Base-by-base conservation (phyloP, 202 grass and related monocot species). In the Sporobolus alterniflorus region DNA sequence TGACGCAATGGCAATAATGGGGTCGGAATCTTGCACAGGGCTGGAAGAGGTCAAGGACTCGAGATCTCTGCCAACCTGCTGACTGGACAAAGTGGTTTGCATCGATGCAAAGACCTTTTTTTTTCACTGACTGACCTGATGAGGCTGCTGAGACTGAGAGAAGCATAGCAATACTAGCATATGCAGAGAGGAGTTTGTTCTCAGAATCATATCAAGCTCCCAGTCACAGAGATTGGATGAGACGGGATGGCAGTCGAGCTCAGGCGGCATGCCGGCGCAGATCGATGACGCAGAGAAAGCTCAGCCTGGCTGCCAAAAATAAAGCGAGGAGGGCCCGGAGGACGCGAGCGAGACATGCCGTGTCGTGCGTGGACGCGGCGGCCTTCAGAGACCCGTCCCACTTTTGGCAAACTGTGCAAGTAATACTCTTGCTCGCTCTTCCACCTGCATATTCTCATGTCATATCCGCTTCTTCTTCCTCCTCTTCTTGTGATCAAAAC, bases 1-100 rank as follows among this genome's bases (percentile, higher is more conserved):
- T n/a, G 36, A 39, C 7, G 3, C 12, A 17, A 64, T 85, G 20
- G n/a, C n/a, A n/a, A n/a, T 39, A 67, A 57, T 48, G 60, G 34
- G 20, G 1, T 49, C 59, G 83, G 88, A 86, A 86, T 86, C 88
- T 90, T 78, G 83, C 41, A 82, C 88, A 90, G 49, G 15, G 67
- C 32, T 36, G 52, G 73, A 74, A 86, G 78, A 67, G 59, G 73
- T 86, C 88, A 86, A 90, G 83, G 67, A 62, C 73, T 86, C 67
- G 73, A 90, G 73, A 86, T 86, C 83, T 73, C 78, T 83, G 67
- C 64, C 44, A 54, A 11, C 7, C 73, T 51, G 65, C n/a, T n/a
- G n/a, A 39, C 36, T 39, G 36, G n/a, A n/a, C n/a, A n/a, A n/a
- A n/a, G n/a, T n/a, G n/a, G n/a, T n/a, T n/a, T n/a, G n/a, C n/a